Base-by-base conservation (phyloP, 163 green algal species). In the Smithsoniella earleae region DNA sequence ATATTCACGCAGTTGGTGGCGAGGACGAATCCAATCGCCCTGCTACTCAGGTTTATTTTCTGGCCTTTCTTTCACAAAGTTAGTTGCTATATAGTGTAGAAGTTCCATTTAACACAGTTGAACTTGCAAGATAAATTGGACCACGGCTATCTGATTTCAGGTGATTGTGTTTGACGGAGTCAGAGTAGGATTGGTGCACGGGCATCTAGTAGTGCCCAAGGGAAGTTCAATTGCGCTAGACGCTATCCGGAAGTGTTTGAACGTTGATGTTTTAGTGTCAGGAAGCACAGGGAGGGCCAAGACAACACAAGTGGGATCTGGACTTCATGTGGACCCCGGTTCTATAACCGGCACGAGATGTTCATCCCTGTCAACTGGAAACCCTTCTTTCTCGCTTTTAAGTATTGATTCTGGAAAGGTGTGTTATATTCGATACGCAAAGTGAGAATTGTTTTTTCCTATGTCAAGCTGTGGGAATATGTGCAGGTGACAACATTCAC, bases 201-300 rank as follows among this genome's bases (percentile, higher is more conserved):
- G 58, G n/a, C 58, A 69, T 34, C 31, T 69, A n/a, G 34, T 69
- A 30, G 43, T 69, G 58, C 58, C 58, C 1, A 36, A 33, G 16
- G 58, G 58, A 5, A 34, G 43, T 38, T 18, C 38, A 30, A 38
- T 38, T 18, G 58, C 58, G 3, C 58, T 69, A 36, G 58, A 69
- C 20, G 58, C 58, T 16, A 33, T 43, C 18, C 58, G 58, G 25
- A 30, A 33, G 58, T 34, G 58, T 5, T 34, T 69, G 3, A 34
- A 69, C 58, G 58, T 69, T 30, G 58, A 69, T 38, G 58, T 69
- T 18, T 31, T 69, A 33, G 27, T 69, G 58, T 69, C 58, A 13
- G 58, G 30, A 36, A 34, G n/a, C 25, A 69, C 58, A 37, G 58
- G 58, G 27, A 30, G 58, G 5, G 58, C 58, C 58, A 43, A 18